Percentiles rank a stretch among this genome's conserved stretches.
phyloP scores from a whole-genome alignment of 306 rosid species.

The Cyclanthera cordifolia region DNA sequence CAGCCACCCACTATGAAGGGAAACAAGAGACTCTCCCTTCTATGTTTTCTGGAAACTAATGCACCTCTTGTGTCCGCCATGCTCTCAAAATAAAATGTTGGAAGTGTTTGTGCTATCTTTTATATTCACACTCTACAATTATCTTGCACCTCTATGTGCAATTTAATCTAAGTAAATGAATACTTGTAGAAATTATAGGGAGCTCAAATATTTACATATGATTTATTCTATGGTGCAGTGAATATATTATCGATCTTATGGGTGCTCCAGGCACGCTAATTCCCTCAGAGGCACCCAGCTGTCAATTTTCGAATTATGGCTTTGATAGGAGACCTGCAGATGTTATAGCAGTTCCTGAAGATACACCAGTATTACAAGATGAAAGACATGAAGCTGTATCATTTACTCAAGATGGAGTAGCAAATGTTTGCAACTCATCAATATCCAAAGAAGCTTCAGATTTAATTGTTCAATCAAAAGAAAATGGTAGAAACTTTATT shows the following conservation, averaged over 20 bases:
- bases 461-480: constrained; percentile 27
- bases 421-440: constrained; percentile 29
- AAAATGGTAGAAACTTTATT: constrained; percentile 23
- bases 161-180: not conserved
- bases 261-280: constrained; percentile 97
- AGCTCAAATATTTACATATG: constrained; percentile 15
- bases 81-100: not conserved
- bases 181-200: constrained; percentile 15
- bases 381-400: constrained; percentile 29
- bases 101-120: not conserved
- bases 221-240: constrained; percentile 56
- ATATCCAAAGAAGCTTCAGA: constrained; percentile 36
- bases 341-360: constrained; percentile 37
- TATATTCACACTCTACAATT: not conserved
- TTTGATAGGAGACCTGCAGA: constrained; percentile 57
- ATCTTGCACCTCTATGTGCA: not conserved
- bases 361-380: constrained; percentile 23
- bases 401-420: constrained; percentile 26
- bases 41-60: not conserved
- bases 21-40: too few species aligned
- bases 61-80: not conserved
- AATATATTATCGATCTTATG: constrained; percentile 91
- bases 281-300: constrained; percentile 85
- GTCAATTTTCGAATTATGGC: constrained; percentile 64
- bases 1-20: too few species aligned